Conservation (phyloP, 164 flowering plant genomes). For the Dillenia suffruticosa region DNA sequence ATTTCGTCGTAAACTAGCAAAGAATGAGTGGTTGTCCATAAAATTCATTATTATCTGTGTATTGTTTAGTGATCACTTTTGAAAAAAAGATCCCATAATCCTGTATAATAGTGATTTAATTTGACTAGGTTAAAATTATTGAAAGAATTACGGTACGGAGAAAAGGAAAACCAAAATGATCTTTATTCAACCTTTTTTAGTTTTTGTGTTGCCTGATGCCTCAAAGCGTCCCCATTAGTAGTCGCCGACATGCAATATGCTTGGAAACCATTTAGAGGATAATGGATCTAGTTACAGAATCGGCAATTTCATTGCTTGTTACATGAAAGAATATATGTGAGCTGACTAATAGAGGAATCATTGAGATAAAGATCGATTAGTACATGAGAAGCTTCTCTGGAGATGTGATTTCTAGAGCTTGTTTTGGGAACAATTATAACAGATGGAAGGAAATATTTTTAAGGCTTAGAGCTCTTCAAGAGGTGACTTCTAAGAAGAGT, state of each 20-base stretch:
- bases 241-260: no score
- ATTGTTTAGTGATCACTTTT: no score
- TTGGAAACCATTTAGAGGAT: constrained; percentile 25
- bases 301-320: constrained; percentile 22
- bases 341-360: constrained; percentile 24
- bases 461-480: constrained; percentile 21
- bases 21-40: no score
- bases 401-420: constrained; percentile 27
- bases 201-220: no score
- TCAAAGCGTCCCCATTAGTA: no score
- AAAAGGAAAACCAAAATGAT: no score
- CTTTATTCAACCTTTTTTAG: no score
- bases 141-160: no score
- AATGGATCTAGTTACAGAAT: constrained; percentile 32
- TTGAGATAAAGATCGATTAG: constrained; percentile 28
- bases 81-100: no score
- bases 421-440: constrained; percentile 24
- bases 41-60: background rate
- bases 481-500: constrained; percentile 16
- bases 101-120: no score
- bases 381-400: constrained; percentile 33
- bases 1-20: no score
- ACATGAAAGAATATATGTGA: constrained; percentile 33
- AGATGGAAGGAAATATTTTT: constrained; percentile 25
- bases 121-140: no score